Percentiles rank a stretch among this genome's conserved stretches.
phyloP scores from a whole-genome alignment of 2,329 filamentous ascomycete species.

The Aphanocladium album region DNA sequence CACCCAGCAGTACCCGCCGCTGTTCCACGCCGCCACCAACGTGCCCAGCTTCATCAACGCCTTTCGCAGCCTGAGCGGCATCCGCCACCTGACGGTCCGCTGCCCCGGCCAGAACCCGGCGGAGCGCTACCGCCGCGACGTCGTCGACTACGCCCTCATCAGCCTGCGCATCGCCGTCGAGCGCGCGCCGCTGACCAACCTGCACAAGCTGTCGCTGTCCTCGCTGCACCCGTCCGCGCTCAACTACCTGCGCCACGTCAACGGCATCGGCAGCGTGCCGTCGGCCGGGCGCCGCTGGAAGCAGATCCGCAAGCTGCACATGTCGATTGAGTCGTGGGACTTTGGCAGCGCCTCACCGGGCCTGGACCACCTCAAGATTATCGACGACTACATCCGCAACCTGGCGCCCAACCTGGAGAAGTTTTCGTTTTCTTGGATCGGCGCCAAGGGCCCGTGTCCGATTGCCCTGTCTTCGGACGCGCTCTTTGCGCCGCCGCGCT shows the following conservation, averaged over 20 bases:
- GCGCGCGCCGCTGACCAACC: constrained; percentile 58
- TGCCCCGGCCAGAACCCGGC: constrained; percentile 67
- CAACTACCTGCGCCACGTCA: constrained; percentile 68
- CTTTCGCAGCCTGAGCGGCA: constrained; percentile 60
- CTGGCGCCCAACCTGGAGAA: constrained; percentile 64
- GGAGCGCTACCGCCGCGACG: constrained; percentile 68
- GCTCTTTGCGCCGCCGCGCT: constrained; percentile 55
- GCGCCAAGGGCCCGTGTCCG: constrained; percentile 67
- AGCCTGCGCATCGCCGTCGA: constrained; percentile 81
- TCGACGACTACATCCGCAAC: constrained; percentile 72
- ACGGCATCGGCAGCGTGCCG: constrained; percentile 70
- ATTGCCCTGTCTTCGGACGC: constrained; percentile 65
- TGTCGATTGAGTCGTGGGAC: constrained; percentile 68
- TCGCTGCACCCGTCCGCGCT: constrained; percentile 72
- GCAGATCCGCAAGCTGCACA: constrained; percentile 68
- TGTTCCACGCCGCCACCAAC: constrained; percentile 87
- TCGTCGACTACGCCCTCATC: constrained; percentile 85
- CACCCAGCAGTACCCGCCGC: constrained; percentile 78
- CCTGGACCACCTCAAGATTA: constrained; percentile 67
- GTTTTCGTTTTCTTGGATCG: constrained; percentile 73
- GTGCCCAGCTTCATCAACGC: constrained; percentile 77
- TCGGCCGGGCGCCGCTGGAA: constrained; percentile 68
- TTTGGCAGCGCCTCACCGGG: constrained; percentile 57
- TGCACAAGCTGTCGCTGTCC: constrained; percentile 66
- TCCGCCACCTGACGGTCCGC: constrained; percentile 69